Evolutionary conservation across 2,329 filamentous ascomycete species (phyloP).

Genomic region (Penicillium griseofulvum): DNA sequence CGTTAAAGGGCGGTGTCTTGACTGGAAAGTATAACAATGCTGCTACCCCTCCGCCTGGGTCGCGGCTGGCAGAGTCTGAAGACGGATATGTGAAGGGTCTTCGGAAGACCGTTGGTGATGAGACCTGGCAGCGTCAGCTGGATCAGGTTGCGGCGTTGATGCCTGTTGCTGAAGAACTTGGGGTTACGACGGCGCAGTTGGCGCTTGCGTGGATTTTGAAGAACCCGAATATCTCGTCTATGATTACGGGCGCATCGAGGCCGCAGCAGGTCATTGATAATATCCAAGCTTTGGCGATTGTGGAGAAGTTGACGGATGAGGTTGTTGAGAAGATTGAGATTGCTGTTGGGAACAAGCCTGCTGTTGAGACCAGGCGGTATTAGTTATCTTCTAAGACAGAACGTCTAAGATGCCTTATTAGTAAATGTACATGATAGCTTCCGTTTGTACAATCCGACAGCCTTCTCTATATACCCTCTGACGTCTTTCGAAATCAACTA

Average conservation of each 20-base stretch:
- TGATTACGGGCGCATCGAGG: constrained; percentile 53
- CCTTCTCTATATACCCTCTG: no score
- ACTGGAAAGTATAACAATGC: constrained; percentile 65
- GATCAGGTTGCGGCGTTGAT: constrained; percentile 42
- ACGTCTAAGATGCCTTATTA: no score
- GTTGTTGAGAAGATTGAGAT: constrained; percentile 49
- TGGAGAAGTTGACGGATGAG: constrained; percentile 44
- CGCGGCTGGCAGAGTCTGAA: constrained; percentile 55
- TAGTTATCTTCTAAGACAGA: not conserved
- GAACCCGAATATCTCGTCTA: constrained; percentile 54
- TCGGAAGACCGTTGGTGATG: constrained; percentile 44
- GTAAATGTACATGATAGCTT: no score
- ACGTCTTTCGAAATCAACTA: not conserved
- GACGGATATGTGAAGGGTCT: constrained; percentile 55
- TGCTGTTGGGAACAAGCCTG: constrained; percentile 22
- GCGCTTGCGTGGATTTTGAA: constrained; percentile 57
- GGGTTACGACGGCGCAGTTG: constrained; percentile 56
- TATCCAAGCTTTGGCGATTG: constrained; percentile 45
- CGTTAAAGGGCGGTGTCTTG: constrained; percentile 59
- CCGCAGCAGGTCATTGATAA: constrained; percentile 43
- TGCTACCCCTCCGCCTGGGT: constrained; percentile 52
- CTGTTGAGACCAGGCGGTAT: constrained; percentile 16
- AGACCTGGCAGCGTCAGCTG: constrained; percentile 32
- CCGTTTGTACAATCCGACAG: no score
- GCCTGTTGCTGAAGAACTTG: constrained; percentile 64